phyloP scores from a whole-genome alignment of 179 eudicot species.

The Amaranthus tricolor region DNA sequence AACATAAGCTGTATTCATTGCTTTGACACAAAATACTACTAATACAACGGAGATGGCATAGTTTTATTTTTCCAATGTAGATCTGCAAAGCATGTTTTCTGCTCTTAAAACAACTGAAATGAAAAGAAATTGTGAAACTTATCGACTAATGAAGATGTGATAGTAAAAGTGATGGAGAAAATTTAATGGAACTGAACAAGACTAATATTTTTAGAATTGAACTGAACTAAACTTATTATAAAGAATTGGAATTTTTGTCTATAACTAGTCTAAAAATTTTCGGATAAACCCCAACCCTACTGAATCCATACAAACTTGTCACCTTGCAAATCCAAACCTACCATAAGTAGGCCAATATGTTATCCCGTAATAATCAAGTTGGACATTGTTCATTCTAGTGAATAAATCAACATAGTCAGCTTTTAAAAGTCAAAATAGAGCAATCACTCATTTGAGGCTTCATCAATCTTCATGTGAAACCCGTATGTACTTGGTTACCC shows the following conservation, averaged over 20 bases:
- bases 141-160: too few species aligned
- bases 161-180: too few species aligned
- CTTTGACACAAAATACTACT: neutral
- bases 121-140: too few species aligned
- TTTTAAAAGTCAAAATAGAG: too few species aligned
- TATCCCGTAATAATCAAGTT: neutral
- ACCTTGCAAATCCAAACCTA: neutral
- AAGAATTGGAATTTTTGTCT: neutral
- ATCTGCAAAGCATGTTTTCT: neutral
- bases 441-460: too few species aligned
- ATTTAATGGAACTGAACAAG: too few species aligned
- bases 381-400: too few species aligned
- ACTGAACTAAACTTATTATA: too few species aligned
- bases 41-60: neutral
- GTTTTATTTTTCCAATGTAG: neutral
- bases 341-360: neutral
- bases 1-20: slow-evolving; percentile 13
- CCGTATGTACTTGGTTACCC: neutral
- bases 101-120: too few species aligned
- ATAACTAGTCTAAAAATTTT: neutral
- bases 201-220: too few species aligned
- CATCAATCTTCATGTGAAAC: too few species aligned
- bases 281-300: neutral
- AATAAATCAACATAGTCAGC: too few species aligned
- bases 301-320: neutral